phyloP scores from a whole-genome alignment of 176 grass and related monocot genomes.

The Lolium perenne region DNA sequence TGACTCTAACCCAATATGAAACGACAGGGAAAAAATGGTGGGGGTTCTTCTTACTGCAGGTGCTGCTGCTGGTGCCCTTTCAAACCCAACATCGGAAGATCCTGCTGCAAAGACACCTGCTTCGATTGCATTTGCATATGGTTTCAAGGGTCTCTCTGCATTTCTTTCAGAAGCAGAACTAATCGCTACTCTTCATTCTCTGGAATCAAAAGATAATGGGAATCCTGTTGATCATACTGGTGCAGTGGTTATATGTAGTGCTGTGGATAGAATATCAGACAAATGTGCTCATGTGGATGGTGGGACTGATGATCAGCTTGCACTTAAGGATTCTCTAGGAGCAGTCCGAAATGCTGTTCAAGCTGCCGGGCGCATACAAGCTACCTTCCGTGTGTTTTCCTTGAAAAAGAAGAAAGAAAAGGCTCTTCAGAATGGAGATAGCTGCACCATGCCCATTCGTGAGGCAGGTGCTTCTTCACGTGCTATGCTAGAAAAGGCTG shows the following conservation, averaged over 20 bases:
- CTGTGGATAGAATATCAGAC: slow-evolving; percentile 61
- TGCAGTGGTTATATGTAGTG: slow-evolving; percentile 27
- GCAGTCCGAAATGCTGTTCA: slow-evolving; percentile 73
- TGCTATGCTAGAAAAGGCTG: slow-evolving; percentile 64
- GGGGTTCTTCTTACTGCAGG: slow-evolving; percentile 70
- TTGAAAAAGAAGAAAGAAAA: slow-evolving; percentile 69
- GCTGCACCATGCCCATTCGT: slow-evolving; percentile 14
- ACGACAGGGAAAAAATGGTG: slow-evolving; percentile 72
- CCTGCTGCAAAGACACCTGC: slow-evolving; percentile 71
- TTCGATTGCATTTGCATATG: slow-evolving; percentile 62
- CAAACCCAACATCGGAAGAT: slow-evolving; percentile 73
- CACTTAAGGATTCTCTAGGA: slow-evolving; percentile 79
- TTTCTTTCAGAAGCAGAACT: slow-evolving; percentile 89
- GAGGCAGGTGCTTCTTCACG: slow-evolving; percentile 13
- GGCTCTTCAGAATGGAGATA: slow-evolving; percentile 46
- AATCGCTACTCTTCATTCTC: slow-evolving; percentile 62
- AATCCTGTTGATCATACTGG: slow-evolving; percentile 16
- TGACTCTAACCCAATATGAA: background rate
- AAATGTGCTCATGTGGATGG: slow-evolving; percentile 55
- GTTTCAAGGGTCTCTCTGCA: slow-evolving; percentile 87
- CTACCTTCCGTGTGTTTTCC: slow-evolving; percentile 66
- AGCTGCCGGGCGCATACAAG: slow-evolving; percentile 87
- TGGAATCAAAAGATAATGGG: slow-evolving; percentile 58
- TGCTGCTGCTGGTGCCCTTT: slow-evolving; percentile 71
- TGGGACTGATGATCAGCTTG: slow-evolving; percentile 76